phyloP scores from a whole-genome alignment of 2,329 filamentous ascomycete genomes.

The Xylaria multiplex region DNA sequence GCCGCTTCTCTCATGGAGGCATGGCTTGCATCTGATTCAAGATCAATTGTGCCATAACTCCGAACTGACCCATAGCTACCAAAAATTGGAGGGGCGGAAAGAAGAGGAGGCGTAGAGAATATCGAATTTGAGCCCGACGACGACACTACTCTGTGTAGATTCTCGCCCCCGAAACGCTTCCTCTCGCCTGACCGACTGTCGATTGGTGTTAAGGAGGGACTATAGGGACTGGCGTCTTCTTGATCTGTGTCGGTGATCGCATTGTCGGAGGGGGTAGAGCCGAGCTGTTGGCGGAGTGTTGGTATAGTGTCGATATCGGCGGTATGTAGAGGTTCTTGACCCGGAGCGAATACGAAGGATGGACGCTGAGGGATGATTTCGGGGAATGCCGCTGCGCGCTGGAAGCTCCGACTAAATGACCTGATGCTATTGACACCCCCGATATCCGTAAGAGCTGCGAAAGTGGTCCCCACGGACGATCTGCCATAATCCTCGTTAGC shows the following conservation, averaged over 20 bases:
- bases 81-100: constrained; percentile 74
- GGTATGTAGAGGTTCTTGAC: constrained; percentile 58
- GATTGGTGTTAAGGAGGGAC: constrained; percentile 32
- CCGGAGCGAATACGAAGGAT: constrained; percentile 74
- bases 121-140: constrained; percentile 56
- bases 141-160: constrained; percentile 50
- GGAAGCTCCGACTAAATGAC: constrained; percentile 92
- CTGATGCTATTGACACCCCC: constrained; percentile 94
- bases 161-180: constrained; percentile 58
- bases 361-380: constrained; percentile 85
- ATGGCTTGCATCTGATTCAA: constrained; percentile 55
- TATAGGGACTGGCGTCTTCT: constrained; percentile 43
- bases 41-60: constrained; percentile 67
- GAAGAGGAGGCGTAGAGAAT: constrained; percentile 67
- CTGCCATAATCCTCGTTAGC: constrained; percentile 50
- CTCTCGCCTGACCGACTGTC: constrained; percentile 51
- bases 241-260: constrained; percentile 43
- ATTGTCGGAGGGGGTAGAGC: constrained; percentile 50
- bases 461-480: constrained; percentile 67
- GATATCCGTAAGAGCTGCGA: constrained; percentile 72
- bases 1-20: constrained; percentile 63
- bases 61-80: constrained; percentile 73
- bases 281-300: constrained; percentile 62
- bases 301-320: constrained; percentile 53
- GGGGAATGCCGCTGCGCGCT: constrained; percentile 86